Evolutionary conservation across 352 stramenopile species (phyloP).

Genomic region (Globisporangium splendens): DNA sequence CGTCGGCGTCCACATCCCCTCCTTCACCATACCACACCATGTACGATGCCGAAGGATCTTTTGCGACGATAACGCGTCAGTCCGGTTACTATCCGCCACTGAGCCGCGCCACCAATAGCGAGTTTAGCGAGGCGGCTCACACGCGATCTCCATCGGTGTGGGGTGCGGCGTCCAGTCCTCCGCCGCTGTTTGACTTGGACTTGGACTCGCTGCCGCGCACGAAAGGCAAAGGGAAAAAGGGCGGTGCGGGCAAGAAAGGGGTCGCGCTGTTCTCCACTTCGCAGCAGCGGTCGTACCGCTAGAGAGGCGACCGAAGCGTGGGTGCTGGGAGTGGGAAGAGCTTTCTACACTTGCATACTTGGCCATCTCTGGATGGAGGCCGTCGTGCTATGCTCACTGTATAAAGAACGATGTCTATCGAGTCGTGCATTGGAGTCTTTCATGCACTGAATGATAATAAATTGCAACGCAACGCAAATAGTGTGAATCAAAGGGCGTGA

Average conservation of each 20-base stretch:
- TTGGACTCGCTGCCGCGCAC: conserved; percentile 17
- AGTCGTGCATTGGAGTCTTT: too few relatives aligned
- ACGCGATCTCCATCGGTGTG: conserved; percentile 37
- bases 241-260: conserved; percentile 63
- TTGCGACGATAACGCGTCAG: conserved; percentile 66
- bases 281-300: conserved; percentile 75
- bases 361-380: too few relatives aligned
- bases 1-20: conserved; percentile 13
- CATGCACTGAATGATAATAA: too few relatives aligned
- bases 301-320: neutral
- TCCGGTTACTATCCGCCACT: conserved; percentile 73
- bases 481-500: too few relatives aligned
- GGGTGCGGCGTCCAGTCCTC: conserved; percentile 25
- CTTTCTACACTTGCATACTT: too few relatives aligned
- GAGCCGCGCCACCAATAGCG: conserved; percentile 11
- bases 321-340: too few relatives aligned
- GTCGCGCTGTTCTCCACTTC: conserved; percentile 66
- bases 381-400: too few relatives aligned
- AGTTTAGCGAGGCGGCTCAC: conserved; percentile 10
- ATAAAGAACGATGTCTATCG: too few relatives aligned
- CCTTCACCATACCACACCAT: conserved; percentile 4
- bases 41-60: conserved; percentile 46
- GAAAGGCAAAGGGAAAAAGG: conserved; percentile 47
- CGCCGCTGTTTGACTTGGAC: conserved; percentile 28
- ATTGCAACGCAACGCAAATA: too few relatives aligned